Evolutionary conservation across 164 flowering plant species (phyloP), one percentile per base, ranked within the genome.

Genomic region (Macadamia tetraphylla): DNA sequence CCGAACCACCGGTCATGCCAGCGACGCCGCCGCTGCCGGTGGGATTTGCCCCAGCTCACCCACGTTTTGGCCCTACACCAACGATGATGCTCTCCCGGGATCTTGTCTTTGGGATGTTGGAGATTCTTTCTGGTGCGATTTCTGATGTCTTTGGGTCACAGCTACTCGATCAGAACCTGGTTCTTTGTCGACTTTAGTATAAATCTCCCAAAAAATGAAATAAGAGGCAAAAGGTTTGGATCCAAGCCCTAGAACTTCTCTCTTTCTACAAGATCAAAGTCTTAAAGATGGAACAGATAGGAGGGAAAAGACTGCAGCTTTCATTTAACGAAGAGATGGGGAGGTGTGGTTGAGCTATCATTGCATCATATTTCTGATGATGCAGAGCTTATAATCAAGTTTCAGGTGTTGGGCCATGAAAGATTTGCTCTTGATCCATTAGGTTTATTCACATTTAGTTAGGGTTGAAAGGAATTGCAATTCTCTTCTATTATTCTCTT

Each of bases 91-190:
- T 42, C 83, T 75, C 42, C 73, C 82, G 0, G 65, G 83, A 1
- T 35, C 78, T 9, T 61, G 75, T 58, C 72, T 91, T 52, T 89
- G 92, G 94, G 95, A 89, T 42, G 82, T 84, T 64, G 78, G 77
- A 4, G 89, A 85, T 70, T 79, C 86, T 6, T 83, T 79, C 65
- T 77, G 79, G 52, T 84, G 81, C 58, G 91, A 88, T 76, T 73
- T 83, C 65, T 80, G 67, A 75, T 35, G n/a, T 13, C 12, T 42
- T 10, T 18, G 6, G 53, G 10, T 51, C 9, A 23, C 23, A 23
- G 23, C 23, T 23, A 23, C 23, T 23, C 23, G 23, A 23, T 23
- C 23, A 23, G 23, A 23, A 23, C 23, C 23, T 23, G 23, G 23
- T 23, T 23, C 23, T 23, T 23, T 23, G 23, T 23, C 23, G 23